Conservation (phyloP, 108 stramenopile species). For the Cyclostephanos invisitatus region DNA sequence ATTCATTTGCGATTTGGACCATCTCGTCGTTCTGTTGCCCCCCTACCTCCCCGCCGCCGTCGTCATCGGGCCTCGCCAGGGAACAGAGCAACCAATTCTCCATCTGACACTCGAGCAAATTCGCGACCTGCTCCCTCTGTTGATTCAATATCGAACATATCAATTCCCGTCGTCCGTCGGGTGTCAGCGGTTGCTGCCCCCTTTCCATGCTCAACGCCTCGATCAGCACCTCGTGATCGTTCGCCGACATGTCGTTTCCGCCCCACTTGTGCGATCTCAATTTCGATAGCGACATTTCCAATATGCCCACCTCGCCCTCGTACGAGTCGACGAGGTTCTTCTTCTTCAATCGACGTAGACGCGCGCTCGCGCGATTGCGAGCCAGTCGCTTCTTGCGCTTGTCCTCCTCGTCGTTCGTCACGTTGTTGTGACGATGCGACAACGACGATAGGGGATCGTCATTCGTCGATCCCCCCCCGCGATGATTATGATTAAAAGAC, state of each 20-base stretch:
- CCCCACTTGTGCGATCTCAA: slow-evolving; percentile 79
- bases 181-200: slow-evolving; percentile 72
- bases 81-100: slow-evolving; percentile 65
- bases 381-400: slow-evolving; percentile 85
- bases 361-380: slow-evolving; percentile 82
- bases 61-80: slow-evolving; percentile 21
- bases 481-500: slow-evolving; percentile 52
- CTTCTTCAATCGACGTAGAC: slow-evolving; percentile 80
- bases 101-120: slow-evolving; percentile 67
- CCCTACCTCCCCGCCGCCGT: neutral
- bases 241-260: slow-evolving; percentile 6
- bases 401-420: slow-evolving; percentile 75
- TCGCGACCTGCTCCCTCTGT: slow-evolving; percentile 75
- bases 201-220: slow-evolving; percentile 90
- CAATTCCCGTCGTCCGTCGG: slow-evolving; percentile 62
- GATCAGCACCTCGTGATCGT: slow-evolving; percentile 63
- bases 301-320: slow-evolving; percentile 86
- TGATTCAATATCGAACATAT: slow-evolving; percentile 74
- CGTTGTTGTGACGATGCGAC: neutral
- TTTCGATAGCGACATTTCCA: slow-evolving; percentile 77
- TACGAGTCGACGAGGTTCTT: slow-evolving; percentile 91
- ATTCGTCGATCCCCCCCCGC: slow-evolving; percentile 23
- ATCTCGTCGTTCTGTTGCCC: slow-evolving; percentile 26
- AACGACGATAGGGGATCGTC: neutral
- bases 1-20: slow-evolving; percentile 56